Percentiles rank a stretch among this genome's conserved stretches.
These are phyloP conservation scores for Metschnikowia cubensis DNA, from an alignment of 805 yeast genomes.

Conservation along the genomic window DNA sequence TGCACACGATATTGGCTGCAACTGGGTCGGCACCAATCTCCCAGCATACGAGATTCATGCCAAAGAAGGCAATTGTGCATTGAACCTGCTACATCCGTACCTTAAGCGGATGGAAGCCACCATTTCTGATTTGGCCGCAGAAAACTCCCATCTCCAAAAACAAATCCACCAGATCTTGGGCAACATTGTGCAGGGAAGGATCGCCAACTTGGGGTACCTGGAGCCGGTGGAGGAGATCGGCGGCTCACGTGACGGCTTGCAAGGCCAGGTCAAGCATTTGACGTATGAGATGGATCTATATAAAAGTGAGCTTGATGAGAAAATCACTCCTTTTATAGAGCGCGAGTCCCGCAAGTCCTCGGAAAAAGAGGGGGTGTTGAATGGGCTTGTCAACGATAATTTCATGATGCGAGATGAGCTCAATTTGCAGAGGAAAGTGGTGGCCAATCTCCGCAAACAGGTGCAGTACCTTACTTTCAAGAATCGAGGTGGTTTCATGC, in stretches of 20 bases:
- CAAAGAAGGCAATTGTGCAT: slow-evolving; percentile 28
- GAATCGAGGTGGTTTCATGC: slow-evolving; percentile 19
- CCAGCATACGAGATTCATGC: slow-evolving; percentile 36
- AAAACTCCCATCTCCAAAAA: slow-evolving; percentile 38
- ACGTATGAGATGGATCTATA: slow-evolving; percentile 43
- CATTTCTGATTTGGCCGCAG: slow-evolving; percentile 26
- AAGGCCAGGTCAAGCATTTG: slow-evolving; percentile 29
- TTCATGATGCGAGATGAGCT: slow-evolving; percentile 45
- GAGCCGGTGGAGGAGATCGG: slow-evolving; percentile 46
- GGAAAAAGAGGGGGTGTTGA: slow-evolving; percentile 26
- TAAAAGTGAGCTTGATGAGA: slow-evolving; percentile 39
- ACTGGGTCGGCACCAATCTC: slow-evolving; percentile 39
- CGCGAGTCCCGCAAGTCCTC: slow-evolving; percentile 18
- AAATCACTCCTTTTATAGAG: slow-evolving; percentile 31
- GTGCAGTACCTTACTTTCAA: slow-evolving; percentile 46
- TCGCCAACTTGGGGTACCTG: slow-evolving; percentile 47
- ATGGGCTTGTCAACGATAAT: slow-evolving; percentile 33
- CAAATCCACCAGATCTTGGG: slow-evolving; percentile 45
- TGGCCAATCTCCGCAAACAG: slow-evolving; percentile 48
- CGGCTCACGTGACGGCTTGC: slow-evolving; percentile 15
- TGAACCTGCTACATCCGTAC: slow-evolving; percentile 28
- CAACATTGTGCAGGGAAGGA: slow-evolving; percentile 46
- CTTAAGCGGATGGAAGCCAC: slow-evolving; percentile 21
- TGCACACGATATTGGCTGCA: slow-evolving; percentile 46
- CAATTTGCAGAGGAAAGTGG: slow-evolving; percentile 40